Base-by-base conservation (phyloP, 768 basidiomycete genomes). In the Phaeotremella fagi region DNA sequence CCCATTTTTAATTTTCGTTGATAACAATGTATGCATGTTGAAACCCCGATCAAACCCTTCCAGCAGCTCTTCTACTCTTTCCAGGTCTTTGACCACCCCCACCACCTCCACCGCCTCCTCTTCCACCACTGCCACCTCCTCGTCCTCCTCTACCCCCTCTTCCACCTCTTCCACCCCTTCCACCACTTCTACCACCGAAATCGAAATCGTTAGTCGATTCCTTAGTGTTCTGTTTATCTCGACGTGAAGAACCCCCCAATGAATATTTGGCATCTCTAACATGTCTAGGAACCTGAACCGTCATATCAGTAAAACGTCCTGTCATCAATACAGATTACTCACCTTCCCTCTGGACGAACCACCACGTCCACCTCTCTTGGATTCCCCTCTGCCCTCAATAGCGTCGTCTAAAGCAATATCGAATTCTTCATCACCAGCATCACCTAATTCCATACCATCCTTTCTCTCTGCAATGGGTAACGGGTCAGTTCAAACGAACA, bases 341-440 rank as follows among this genome's bases (percentile, higher is more conserved):
- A 54, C 46, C 9, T 54, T 44, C 26, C 61, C 51, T 9, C 54
- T 46, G 18, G 66, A 70, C 23, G 71, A 48, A 20, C 66, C 68
- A 18, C 68, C 65, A 35, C 63, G 43, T 2, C 52, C 63, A 26
- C 63, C 59, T 11, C 55, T 22, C 28, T 54, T 59, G n/a, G 60
- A 47, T 18, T 59, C 55, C 1, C 63, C 52, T 35, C 64, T 52
- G 15, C 59, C 69, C 38, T 68, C 66, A 63, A 92, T 83, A 9
- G 89, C 90, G 54, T 94, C 88, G 71, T 98, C 90, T 29, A 95
- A 83, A 0, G 87, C 86, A 54, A 97, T 80, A 65, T 92, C 90
- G 67, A 95, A 95, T 25, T 82, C 85, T 50, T 83, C 84, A 54
- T 41, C 38, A 11, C 20, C 38, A 18, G 9, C 38, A 42, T 80